Base-by-base conservation (phyloP, 768 basidiomycete genomes). In the Rubroboletus pulcherrimus region DNA sequence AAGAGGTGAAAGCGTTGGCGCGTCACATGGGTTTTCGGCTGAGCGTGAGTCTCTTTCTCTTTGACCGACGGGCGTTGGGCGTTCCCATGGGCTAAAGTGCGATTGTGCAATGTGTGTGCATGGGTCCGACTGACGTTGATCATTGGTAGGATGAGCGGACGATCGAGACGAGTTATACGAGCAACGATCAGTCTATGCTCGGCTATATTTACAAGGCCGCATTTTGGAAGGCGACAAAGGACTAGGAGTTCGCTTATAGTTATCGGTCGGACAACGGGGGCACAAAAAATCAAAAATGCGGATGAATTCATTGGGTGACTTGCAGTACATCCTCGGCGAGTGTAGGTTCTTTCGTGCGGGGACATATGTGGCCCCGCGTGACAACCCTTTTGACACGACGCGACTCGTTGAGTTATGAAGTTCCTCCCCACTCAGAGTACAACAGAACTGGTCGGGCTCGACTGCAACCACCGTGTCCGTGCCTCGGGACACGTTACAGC, bases 151-250 rank as follows among this genome's bases (percentile, higher is more conserved):
- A 93, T 58, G 93, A 97, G 73, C 76, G 78, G 52, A 83, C 79
- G 24, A 83, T 96, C 49, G 80, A 85, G 58, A 89, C 92, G 17
- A 92, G 89, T 5, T 98, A 97, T 67, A 93, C 92, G 17, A 89
- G 83, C 61, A 91, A 94, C 62, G 75, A 81, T 4, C 78, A 84
- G 59, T 85, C 84, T 9, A 89, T 97, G 88, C 77, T 98, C 14
- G 80, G 83, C 38, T 93, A 96, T 64, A 78, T 87, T 17, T 98
- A 98, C 69, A 83, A 89, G 44, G 78, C 91, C 1, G 83, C 83
- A 6, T 94, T 94, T 73, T 96, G 89, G 89, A 89, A 82, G 1
- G 91, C 89, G 11, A 82, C 72, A 31, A 84, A 82, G 52, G 53
- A 41, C 7, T 33, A 48, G 2, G 24, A 39, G 34, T 38, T 53